A percentile compares a stretch with the other conserved stretches of the same genome.
These are phyloP conservation scores for Lignosus rhinocerotis DNA, from an alignment of 1,284 basidiomycete genomes.

Conservation along the genomic window DNA sequence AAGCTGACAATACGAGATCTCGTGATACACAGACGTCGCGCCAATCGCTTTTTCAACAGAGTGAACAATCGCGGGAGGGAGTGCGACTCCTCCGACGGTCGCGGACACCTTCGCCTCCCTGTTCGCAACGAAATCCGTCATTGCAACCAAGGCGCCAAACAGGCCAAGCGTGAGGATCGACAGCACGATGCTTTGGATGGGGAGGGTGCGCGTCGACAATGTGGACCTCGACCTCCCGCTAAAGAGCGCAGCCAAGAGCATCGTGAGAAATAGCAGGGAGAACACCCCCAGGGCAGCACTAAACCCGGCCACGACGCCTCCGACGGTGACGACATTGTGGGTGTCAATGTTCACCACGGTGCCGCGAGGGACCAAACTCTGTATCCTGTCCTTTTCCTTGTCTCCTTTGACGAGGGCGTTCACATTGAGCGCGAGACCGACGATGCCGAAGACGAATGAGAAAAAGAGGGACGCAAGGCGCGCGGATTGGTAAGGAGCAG, in stretches of 20 bases:
- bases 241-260: constrained; percentile 30
- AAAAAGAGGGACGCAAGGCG: constrained; percentile 39
- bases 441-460: constrained; percentile 37
- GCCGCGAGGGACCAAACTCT: constrained; percentile 27
- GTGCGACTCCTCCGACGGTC: constrained; percentile 35
- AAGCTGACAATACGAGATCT: constrained; percentile 46
- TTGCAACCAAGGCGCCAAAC: constrained; percentile 53
- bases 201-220: constrained; percentile 24
- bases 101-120: constrained; percentile 48
- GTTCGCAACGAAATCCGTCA: constrained; percentile 52
- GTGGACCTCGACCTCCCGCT: neutral
- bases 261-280: constrained; percentile 36
- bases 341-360: constrained; percentile 36
- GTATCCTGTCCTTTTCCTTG: constrained; percentile 31
- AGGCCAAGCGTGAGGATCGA: constrained; percentile 50
- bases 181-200: constrained; percentile 42
- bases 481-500: constrained; percentile 17
- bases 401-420: constrained; percentile 45
- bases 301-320: constrained; percentile 46
- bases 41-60: constrained; percentile 41
- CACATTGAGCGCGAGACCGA: constrained; percentile 38
- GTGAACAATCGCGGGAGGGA: constrained; percentile 44
- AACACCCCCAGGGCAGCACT: constrained; percentile 44
- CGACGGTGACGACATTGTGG: constrained; percentile 44
- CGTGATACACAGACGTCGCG: constrained; percentile 45